Conservation (phyloP, 176 grass and related monocot genomes). For the Elaeis guineensis region DNA sequence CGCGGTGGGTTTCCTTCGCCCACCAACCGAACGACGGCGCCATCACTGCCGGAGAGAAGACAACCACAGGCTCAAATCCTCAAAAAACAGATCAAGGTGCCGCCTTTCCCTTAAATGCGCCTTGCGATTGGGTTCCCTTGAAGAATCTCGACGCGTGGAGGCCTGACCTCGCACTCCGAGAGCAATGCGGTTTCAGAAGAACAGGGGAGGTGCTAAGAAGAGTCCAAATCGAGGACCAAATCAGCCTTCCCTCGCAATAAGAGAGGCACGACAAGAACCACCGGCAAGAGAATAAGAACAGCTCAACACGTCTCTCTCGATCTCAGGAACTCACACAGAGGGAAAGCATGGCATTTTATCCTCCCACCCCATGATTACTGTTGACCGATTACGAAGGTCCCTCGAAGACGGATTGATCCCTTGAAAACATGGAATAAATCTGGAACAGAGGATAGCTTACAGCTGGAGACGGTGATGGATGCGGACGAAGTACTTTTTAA, state of each 20-base stretch:
- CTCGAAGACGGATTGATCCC: too few species aligned
- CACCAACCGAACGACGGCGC: conserved; percentile 63
- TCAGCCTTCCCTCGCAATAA: neutral
- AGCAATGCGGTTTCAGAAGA: conserved; percentile 5
- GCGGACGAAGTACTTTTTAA: too few species aligned
- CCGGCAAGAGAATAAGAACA: conserved; percentile 1
- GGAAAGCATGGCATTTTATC: too few species aligned
- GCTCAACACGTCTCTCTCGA: conserved; percentile 3
- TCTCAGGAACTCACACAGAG: too few species aligned
- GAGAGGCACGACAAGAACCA: neutral
- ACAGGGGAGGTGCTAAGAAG: neutral
- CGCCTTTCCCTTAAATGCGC: conserved; percentile 1
- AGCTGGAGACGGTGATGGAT: too few species aligned
- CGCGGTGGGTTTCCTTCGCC: conserved; percentile 74
- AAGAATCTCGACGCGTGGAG: neutral
- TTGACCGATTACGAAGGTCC: too few species aligned
- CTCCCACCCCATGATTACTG: too few species aligned
- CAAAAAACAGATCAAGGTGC: neutral
- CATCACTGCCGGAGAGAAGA: conserved; percentile 33
- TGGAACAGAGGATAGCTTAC: too few species aligned
- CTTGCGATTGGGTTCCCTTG: neutral
- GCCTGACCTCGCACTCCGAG: neutral
- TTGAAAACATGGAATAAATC: too few species aligned
- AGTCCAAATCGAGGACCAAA: neutral
- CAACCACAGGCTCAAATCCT: neutral